phyloP scores from a whole-genome alignment of 768 basidiomycete genomes.

The Lepiota subincarnata region DNA sequence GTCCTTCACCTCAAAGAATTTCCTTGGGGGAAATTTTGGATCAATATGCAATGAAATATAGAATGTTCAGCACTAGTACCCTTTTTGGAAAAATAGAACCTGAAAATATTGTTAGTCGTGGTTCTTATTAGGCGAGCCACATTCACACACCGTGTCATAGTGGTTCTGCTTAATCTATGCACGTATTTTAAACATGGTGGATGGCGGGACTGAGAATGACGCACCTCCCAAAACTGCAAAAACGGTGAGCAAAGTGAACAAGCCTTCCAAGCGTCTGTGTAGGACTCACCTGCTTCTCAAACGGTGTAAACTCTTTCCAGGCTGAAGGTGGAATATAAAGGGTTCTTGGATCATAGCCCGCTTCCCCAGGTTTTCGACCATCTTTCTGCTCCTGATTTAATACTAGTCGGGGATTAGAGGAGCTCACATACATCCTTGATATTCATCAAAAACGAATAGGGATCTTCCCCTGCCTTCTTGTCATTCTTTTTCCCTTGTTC shows the following conservation, averaged over 20 bases:
- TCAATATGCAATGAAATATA: neutral
- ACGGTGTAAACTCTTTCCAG: slow-evolving; percentile 87
- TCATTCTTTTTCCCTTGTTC: slow-evolving; percentile 74
- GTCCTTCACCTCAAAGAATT: slow-evolving; percentile 67
- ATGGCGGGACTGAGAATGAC: slow-evolving; percentile 18
- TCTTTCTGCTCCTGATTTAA: slow-evolving; percentile 58
- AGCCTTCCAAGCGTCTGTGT: neutral
- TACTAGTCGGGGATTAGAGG: neutral
- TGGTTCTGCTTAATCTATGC: slow-evolving; percentile 92
- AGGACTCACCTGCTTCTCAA: slow-evolving; percentile 76
- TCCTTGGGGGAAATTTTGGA: slow-evolving; percentile 35
- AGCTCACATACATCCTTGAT: slow-evolving; percentile 59
- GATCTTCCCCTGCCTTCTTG: slow-evolving; percentile 75
- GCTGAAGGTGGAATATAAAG: slow-evolving; percentile 71
- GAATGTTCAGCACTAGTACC: slow-evolving; percentile 44
- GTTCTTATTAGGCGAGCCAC: slow-evolving; percentile 4
- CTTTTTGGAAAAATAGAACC: slow-evolving; percentile 98
- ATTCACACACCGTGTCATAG: slow-evolving; percentile 73
- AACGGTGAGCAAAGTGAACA: slow-evolving; percentile 5
- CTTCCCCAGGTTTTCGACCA: slow-evolving; percentile 68
- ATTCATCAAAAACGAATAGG: slow-evolving; percentile 72
- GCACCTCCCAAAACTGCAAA: slow-evolving; percentile 68
- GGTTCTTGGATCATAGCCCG: slow-evolving; percentile 88
- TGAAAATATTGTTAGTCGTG: slow-evolving; percentile 24
- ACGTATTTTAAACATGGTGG: slow-evolving; percentile 1